Base-by-base conservation (phyloP, 352 stramenopile genomes). In the Phytophthora quininea region DNA sequence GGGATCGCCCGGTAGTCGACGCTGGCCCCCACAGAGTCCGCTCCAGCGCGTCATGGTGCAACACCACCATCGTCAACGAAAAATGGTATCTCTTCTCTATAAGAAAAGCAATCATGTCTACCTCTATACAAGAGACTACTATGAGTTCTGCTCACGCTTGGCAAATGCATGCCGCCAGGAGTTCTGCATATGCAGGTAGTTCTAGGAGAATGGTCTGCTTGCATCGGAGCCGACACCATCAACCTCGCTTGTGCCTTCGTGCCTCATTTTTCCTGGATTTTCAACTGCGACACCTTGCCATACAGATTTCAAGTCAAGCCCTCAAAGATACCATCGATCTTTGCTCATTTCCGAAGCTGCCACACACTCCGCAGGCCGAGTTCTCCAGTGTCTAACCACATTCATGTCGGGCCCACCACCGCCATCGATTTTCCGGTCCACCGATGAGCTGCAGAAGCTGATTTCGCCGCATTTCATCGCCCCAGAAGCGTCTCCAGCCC, bases 31-130 rank as follows among this genome's bases (percentile, higher is more conserved):
- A 93, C 14, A 93, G 70, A 31, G 76, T 79, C 29, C 79, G 74
- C 54, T 90, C 79, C 47, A 93, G 74, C 24, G 74, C 65, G 38
- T 89, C 73, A 42, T 93, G 82, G 24, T 88, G 69, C 43, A 90
- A 56, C 54, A 91, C 80, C 35, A 91, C 84, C 84, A 93, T 92
- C 38, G 58, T 49, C 38, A 38, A 24, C 19, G 19, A 24, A 24
- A 0, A 31, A 6, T 49, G 24, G 2, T 10, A n/a, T 54, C 32
- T 48, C 24, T 43, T 33, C 63, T 57, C 46, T 70, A 66, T 51
- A 62, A 58, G 55, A 65, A 42, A 58, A 24, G 19, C 19, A 24
- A 24, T 24, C 19, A 24, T 24, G 19, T 24, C 0, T 24, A 24
- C 19, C 19, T 24, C 19, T 24, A 24, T 24, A 24, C 19, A 24